These are phyloP conservation scores for Talinum fruticosum DNA, from an alignment of 148 eudicot genomes.

Conservation along the genomic window DNA sequence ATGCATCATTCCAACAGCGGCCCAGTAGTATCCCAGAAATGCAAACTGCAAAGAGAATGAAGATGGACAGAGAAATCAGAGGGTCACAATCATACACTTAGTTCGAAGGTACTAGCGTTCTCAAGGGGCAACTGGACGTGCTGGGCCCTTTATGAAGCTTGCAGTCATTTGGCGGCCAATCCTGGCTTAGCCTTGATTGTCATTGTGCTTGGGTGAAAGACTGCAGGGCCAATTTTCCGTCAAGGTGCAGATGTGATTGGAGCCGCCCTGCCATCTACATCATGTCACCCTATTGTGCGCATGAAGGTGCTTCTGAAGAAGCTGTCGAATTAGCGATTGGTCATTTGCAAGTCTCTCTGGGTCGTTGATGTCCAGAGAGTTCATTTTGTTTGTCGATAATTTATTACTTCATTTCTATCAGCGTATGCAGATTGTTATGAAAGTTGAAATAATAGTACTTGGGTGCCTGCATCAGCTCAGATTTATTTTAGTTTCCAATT, in stretches of 20 bases:
- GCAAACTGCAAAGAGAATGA: slow-evolving; percentile 73
- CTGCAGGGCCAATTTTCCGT: not conserved
- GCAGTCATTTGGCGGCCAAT: not conserved
- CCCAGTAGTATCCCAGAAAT: slow-evolving; percentile 42
- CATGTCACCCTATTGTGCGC: not conserved
- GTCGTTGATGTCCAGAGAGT: slow-evolving; percentile 4
- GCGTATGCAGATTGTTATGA: not conserved
- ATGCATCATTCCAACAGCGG: slow-evolving; percentile 37
- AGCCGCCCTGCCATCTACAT: not conserved
- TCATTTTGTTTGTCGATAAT: slow-evolving; percentile 15
- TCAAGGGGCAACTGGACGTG: not conserved
- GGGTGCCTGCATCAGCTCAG: not conserved
- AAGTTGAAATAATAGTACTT: slow-evolving; percentile 16
- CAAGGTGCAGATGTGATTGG: not conserved
- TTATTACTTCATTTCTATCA: not conserved
- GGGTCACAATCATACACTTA: slow-evolving; percentile 40
- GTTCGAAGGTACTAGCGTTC: not conserved
- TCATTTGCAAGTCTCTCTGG: not conserved
- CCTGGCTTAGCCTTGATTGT: slow-evolving; percentile 1
- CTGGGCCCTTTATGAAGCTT: not conserved
- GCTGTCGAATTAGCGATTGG: not conserved
- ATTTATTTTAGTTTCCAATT: not conserved
- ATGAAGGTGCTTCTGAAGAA: not conserved
- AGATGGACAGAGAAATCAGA: slow-evolving; percentile 62
- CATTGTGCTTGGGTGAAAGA: not conserved